Base-by-base conservation (phyloP, 225 moss, liverwort and hornwort species). In the Anthoceros angustus region DNA sequence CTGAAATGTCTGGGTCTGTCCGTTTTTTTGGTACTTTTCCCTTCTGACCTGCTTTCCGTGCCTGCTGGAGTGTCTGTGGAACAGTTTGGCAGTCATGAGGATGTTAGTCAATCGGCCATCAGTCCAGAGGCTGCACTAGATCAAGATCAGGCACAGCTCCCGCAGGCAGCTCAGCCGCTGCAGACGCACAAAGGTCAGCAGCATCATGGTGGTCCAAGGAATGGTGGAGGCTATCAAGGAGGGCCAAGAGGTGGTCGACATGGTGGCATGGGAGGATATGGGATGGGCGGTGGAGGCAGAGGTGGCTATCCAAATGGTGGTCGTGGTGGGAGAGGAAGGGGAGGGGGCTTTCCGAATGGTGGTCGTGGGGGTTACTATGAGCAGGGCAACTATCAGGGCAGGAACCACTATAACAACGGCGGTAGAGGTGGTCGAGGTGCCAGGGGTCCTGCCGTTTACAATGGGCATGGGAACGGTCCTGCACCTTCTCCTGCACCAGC, bases 311-410 rank as follows among this genome's bases (percentile, higher is more conserved):
- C 73, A 1, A 78, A 77, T 75, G 92, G 32, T 32, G 32, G 88
- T 39, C 86, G 79, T 61, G 83, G 86, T 20, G 82, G 83, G 12
- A 75, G 92, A 68, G 76, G 77, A 23, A 80, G 86, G 2, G 77
- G 84, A 10, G 86, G 90, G 64, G 92, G 88, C 21, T 84, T 77
- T 67, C 43, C 73, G 20, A 84, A 81, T 67, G 84, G 80, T 68
- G 83, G 86, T 12, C 76, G 91, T 9, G 79, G 92, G 8, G 84
- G 80, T 25, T 92, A 82, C 63, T 88, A 83, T 70, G 92, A 92
- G 12, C 88, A 87, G 74, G 77, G 80, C 40, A 77, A 76, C 25
- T 87, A 78, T 67, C 82, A 84, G 62, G 74, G 86, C n/a, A 82
- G 88, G 67, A 85, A 76, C 71, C 86, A 92, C 67, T 88, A 81